These are phyloP conservation scores for Protoeuglena noctilucae DNA, from an alignment of 139 green algal species.

Conservation along the genomic window DNA sequence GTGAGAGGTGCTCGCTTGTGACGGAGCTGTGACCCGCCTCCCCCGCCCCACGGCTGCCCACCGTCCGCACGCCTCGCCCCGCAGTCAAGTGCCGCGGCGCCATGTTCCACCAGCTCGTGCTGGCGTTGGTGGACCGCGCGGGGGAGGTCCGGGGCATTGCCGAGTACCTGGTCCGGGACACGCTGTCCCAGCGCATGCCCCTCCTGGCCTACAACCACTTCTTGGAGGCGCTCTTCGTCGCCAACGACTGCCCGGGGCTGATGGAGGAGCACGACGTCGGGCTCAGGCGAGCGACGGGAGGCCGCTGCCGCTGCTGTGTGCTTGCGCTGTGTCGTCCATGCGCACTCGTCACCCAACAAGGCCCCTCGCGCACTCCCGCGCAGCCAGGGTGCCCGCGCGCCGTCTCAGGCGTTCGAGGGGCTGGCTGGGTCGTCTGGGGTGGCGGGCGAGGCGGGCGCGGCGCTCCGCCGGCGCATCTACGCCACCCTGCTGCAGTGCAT, in stretches of 20 bases:
- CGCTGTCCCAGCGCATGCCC: constrained; percentile 43
- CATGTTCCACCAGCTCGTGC: constrained; percentile 58
- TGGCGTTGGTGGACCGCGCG: constrained; percentile 60
- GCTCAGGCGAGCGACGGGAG: constrained; percentile 1
- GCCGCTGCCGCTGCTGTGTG: background rate
- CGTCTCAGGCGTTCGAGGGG: background rate
- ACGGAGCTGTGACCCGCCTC: too few species aligned
- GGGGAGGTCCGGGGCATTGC: constrained; percentile 20
- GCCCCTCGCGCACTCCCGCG: background rate
- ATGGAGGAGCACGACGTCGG: constrained; percentile 14
- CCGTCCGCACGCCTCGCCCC: too few species aligned
- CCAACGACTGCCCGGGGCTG: constrained; percentile 53
- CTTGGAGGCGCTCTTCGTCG: constrained; percentile 65
- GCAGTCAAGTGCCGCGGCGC: constrained; percentile 71
- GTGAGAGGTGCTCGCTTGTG: too few species aligned
- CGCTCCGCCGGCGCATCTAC: constrained; percentile 11
- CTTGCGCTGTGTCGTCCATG: background rate
- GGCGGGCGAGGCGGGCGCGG: background rate
- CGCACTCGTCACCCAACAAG: constrained; percentile 1
- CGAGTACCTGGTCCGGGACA: constrained; percentile 23
- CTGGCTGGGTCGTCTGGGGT: background rate
- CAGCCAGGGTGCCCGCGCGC: background rate
- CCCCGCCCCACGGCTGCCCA: too few species aligned
- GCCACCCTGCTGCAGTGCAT: constrained; percentile 46
- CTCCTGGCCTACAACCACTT: constrained; percentile 85